phyloP scores from a whole-genome alignment of 805 yeast genomes.

The Metschnikowia koreensis region DNA sequence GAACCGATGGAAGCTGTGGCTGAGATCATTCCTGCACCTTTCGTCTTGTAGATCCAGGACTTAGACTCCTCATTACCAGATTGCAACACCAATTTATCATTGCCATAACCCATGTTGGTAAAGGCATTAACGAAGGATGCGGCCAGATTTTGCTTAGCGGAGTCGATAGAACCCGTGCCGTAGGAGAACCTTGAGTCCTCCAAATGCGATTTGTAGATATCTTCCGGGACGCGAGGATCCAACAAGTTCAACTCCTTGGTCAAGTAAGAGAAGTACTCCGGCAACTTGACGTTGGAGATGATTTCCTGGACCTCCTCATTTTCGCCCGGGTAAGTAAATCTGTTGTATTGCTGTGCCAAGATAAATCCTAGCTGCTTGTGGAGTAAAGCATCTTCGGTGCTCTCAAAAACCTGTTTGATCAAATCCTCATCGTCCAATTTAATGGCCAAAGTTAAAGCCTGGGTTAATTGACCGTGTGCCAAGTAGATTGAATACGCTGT shows the following conservation, averaged over 20 bases:
- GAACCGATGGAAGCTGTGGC: conserved; percentile 92
- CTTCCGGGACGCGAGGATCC: conserved; percentile 93
- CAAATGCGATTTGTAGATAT: conserved; percentile 85
- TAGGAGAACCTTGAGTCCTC: conserved; percentile 65
- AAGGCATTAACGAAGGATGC: conserved; percentile 92
- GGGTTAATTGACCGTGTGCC: conserved; percentile 75
- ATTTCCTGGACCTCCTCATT: conserved; percentile 77
- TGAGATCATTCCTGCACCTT: conserved; percentile 86
- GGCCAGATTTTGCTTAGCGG: conserved; percentile 93
- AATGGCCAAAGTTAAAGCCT: conserved; percentile 87
- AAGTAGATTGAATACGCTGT: conserved; percentile 87
- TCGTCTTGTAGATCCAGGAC: conserved; percentile 88
- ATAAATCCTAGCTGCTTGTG: conserved; percentile 92
- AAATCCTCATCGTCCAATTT: conserved; percentile 79
- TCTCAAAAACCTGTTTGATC: conserved; percentile 76
- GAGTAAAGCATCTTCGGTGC: conserved; percentile 67
- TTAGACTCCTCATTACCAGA: conserved; percentile 63
- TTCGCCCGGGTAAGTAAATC: conserved; percentile 61
- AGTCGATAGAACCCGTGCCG: conserved; percentile 60
- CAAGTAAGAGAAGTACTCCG: conserved; percentile 76
- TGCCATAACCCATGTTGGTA: conserved; percentile 86
- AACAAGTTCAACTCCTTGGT: conserved; percentile 84
- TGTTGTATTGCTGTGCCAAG: conserved; percentile 80
- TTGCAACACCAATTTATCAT: conserved; percentile 68
- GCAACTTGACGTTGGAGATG: conserved; percentile 73